Percentiles rank a stretch among this genome's conserved stretches.
phyloP scores from a whole-genome alignment of 139 green algal species.

The Chlamydomonas incerta region DNA sequence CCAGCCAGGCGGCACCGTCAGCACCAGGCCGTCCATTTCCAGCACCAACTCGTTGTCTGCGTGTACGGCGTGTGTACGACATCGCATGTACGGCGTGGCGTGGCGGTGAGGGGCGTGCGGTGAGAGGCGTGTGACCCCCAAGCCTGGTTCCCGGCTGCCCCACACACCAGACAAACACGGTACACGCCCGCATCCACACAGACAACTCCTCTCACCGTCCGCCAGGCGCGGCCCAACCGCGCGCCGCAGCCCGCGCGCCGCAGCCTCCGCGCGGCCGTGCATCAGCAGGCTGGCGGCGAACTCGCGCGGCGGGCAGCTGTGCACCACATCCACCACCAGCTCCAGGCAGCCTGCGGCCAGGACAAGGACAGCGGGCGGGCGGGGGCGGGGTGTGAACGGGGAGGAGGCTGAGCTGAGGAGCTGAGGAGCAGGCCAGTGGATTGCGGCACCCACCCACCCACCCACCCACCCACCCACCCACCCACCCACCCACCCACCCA shows the following conservation, averaged over 20 bases:
- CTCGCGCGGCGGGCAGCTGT: conserved; percentile 4
- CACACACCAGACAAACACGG: too few species aligned
- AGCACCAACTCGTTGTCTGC: conserved; percentile 17
- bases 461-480: too few species aligned
- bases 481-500: too few species aligned
- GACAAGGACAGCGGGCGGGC: too few species aligned
- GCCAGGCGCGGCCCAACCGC: background rate
- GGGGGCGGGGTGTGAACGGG: background rate
- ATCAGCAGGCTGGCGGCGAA: background rate
- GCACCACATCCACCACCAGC: conserved; percentile 27
- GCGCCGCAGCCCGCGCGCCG: background rate
- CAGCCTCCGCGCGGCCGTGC: background rate
- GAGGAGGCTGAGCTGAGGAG: too few species aligned
- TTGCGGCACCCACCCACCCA: too few species aligned
- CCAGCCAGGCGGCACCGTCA: background rate
- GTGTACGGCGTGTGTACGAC: too few species aligned
- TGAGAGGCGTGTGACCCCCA: too few species aligned
- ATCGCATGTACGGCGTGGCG: background rate
- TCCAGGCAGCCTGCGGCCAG: conserved; percentile 15
- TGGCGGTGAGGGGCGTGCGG: background rate
- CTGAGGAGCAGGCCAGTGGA: too few species aligned
- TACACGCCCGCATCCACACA: too few species aligned
- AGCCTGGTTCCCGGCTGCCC: too few species aligned
- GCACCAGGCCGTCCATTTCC: conserved; percentile 11
- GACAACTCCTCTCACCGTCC: too few species aligned